Conservation (phyloP, 306 rosid genomes). For the Pyrus pyrifolia region DNA sequence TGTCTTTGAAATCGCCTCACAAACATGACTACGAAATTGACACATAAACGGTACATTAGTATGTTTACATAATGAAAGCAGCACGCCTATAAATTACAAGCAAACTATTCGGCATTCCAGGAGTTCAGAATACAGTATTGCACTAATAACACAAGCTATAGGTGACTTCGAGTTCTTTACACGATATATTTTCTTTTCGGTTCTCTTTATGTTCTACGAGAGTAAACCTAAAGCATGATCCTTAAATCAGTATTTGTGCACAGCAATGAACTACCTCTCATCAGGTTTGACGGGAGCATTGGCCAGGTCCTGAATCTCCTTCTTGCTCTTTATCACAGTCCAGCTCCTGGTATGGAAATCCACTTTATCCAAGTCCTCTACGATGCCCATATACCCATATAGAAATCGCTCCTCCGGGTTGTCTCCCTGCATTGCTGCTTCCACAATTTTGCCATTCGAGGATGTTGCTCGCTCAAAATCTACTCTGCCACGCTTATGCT, state of each 20-base stretch:
- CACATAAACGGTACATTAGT: not conserved
- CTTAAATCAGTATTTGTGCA: not conserved
- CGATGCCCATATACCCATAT: constrained; percentile 72
- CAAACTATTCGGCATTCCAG: not conserved
- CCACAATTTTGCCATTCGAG: constrained; percentile 10
- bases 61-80: not conserved
- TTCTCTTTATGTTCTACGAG: not conserved
- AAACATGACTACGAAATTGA: not conserved
- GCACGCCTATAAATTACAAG: not conserved
- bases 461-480: constrained; percentile 26
- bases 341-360: constrained; percentile 55
- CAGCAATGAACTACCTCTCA: constrained; percentile 22
- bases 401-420: constrained; percentile 48
- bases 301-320: constrained; percentile 71
- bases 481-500: constrained; percentile 30
- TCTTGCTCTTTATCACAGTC: constrained; percentile 70
- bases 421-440: constrained; percentile 15
- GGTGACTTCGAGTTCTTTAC: not conserved
- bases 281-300: constrained; percentile 66
- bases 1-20: not conserved
- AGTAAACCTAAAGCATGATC: not conserved
- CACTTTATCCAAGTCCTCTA: constrained; percentile 74
- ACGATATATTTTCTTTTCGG: not conserved
- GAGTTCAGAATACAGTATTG: not conserved
- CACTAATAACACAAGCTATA: not conserved